Conservation (phyloP, 202 grass and related monocot species). For the Miscanthus sacchariflorus region DNA sequence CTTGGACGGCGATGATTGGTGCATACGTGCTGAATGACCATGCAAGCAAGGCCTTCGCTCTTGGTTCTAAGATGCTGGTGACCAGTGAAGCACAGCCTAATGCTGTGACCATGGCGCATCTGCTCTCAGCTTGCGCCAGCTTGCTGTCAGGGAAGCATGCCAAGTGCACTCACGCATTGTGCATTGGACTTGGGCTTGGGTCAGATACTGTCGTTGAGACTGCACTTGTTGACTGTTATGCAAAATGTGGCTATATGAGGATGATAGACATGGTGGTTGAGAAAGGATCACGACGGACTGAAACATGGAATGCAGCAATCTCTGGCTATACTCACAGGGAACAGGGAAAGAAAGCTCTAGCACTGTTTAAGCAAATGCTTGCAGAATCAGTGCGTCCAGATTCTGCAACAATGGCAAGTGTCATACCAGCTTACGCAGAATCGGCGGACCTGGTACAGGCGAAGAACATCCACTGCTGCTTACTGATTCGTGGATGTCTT, state of each 20-base stretch:
- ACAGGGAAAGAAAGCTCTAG: constrained; percentile 47
- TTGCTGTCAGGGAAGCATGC: constrained; percentile 57
- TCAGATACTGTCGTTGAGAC: constrained; percentile 67
- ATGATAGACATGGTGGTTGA: constrained; percentile 40
- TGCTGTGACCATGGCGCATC: constrained; percentile 77
- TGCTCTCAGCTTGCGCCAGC: constrained; percentile 69
- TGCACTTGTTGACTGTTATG: constrained; percentile 73
- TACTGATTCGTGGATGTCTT: constrained; percentile 57
- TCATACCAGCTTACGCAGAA: constrained; percentile 69
- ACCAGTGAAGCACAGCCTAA: constrained; percentile 59
- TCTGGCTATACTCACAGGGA: constrained; percentile 50
- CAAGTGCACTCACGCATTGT: constrained; percentile 56
- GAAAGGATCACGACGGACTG: constrained; percentile 52
- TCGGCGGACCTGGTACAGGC: constrained; percentile 50
- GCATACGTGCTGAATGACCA: constrained; percentile 56
- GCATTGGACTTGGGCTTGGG: constrained; percentile 64
- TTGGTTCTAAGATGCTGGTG: constrained; percentile 61
- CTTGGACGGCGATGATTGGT: constrained; percentile 87
- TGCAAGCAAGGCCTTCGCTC: constrained; percentile 57
- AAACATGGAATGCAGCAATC: constrained; percentile 76
- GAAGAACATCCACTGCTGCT: constrained; percentile 65
- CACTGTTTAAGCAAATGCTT: constrained; percentile 63
- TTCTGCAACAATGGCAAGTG: constrained; percentile 57
- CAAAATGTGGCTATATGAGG: constrained; percentile 58
- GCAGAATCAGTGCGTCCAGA: constrained; percentile 53